A percentile compares a stretch with the other conserved stretches of the same genome.
Evolutionary conservation across 306 rosid genomes (phyloP).

Genomic region (Argentina anserina): DNA sequence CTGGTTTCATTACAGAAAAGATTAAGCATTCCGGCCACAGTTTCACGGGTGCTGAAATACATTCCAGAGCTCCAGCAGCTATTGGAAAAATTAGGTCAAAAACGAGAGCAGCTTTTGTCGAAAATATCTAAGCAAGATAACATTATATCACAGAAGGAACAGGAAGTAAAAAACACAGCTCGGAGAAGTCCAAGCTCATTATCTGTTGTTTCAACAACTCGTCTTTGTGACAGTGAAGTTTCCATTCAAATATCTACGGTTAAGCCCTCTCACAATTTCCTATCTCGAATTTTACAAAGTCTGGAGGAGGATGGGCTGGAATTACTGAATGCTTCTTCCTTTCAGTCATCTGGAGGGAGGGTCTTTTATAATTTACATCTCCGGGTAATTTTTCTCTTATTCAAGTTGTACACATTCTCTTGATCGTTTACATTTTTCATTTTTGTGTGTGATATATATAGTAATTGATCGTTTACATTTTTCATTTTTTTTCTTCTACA

Average conservation of each 20-base stretch:
- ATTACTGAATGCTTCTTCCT: conserved; percentile 60
- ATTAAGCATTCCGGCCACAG: conserved; percentile 57
- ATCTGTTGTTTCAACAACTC: conserved; percentile 41
- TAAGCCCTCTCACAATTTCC: conserved; percentile 17
- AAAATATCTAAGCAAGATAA: conserved; percentile 18
- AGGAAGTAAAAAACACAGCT: not conserved
- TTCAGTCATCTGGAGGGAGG: conserved; percentile 48
- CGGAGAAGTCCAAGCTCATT: conserved; percentile 8
- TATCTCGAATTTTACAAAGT: conserved; percentile 42
- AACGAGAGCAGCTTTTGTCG: conserved; percentile 43
- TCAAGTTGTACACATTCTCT: no score
- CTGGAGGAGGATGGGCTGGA: conserved; percentile 49
- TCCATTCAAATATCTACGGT: conserved; percentile 48
- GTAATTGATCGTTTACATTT: not conserved
- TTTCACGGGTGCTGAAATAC: conserved; percentile 49
- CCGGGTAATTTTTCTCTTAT: conserved; percentile 22
- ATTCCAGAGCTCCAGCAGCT: conserved; percentile 59
- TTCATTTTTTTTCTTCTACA: not conserved
- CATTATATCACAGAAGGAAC: not conserved
- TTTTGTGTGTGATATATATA: no score
- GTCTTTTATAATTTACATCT: conserved; percentile 52
- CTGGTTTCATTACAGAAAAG: conserved; percentile 38
- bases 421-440: not conserved
- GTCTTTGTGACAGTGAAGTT: conserved; percentile 45
- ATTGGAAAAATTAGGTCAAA: conserved; percentile 42